A percentile compares a stretch with the other conserved stretches of the same genome.
These are phyloP conservation scores for Torrubiella hemipterigena DNA, from an alignment of 2,329 filamentous ascomycete genomes.

Conservation along the genomic window DNA sequence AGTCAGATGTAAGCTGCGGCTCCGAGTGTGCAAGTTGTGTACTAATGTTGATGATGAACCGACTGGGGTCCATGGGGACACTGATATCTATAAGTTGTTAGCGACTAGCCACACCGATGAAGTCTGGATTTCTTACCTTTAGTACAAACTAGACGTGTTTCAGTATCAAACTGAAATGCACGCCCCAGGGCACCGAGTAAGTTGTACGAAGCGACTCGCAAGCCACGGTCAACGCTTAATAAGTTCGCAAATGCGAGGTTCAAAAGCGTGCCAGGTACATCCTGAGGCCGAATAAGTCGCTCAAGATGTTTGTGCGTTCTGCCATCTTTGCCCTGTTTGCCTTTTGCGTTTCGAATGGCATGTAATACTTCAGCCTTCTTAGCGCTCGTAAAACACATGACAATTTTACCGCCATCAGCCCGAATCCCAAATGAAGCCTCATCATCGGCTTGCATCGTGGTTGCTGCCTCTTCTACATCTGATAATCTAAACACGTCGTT, in stretches of 20 bases:
- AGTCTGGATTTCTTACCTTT: conserved; percentile 33
- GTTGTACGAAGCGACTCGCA: conserved; percentile 56
- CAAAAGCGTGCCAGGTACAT: conserved; percentile 56
- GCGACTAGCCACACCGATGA: background rate
- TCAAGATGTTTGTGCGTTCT: conserved; percentile 50
- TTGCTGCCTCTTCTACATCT: conserved; percentile 55
- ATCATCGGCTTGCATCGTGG: conserved; percentile 52
- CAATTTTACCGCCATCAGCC: conserved; percentile 57
- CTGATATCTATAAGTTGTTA: conserved; percentile 36
- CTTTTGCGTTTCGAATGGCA: conserved; percentile 49
- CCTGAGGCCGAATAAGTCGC: conserved; percentile 54
- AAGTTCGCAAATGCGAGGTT: conserved; percentile 58
- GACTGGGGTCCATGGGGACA: conserved; percentile 49
- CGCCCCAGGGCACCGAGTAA: conserved; percentile 54
- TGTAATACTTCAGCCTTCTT: conserved; percentile 52
- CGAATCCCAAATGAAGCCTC: conserved; percentile 56
- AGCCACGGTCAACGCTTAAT: conserved; percentile 45
- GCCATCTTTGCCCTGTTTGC: conserved; percentile 52
- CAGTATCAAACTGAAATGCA: conserved; percentile 54
- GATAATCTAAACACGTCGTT: conserved; percentile 60
- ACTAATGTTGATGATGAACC: conserved; percentile 55
- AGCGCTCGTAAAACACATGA: conserved; percentile 60
- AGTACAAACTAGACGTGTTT: conserved; percentile 48
- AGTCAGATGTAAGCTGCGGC: conserved; percentile 56
- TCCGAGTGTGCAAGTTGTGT: conserved; percentile 50